phyloP scores from a whole-genome alignment of 164 flowering plant species.

The Dillenia turbinata region DNA sequence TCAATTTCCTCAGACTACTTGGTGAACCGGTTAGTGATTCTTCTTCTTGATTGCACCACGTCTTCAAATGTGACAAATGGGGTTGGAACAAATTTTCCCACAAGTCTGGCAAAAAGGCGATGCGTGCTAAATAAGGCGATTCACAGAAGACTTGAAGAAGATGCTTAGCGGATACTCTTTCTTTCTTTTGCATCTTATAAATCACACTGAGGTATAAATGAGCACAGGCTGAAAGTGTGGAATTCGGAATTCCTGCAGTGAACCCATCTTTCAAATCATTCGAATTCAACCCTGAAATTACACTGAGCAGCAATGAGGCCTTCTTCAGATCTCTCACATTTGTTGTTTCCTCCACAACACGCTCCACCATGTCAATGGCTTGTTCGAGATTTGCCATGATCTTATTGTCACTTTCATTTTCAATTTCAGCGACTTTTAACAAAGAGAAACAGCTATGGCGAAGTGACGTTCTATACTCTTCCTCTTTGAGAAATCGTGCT shows the following conservation, averaged over 20 bases:
- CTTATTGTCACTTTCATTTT: conserved; percentile 33
- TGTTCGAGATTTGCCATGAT: conserved; percentile 47
- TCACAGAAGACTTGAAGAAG: conserved; percentile 68
- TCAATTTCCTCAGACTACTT: conserved; percentile 34
- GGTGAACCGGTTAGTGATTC: conserved; percentile 34
- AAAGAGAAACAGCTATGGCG: conserved; percentile 40
- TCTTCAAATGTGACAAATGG: conserved; percentile 54
- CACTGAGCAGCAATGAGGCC: conserved; percentile 55
- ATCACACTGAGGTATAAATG: conserved; percentile 71
- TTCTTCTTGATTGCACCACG: conserved; percentile 64
- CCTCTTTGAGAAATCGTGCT: conserved; percentile 39
- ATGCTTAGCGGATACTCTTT: conserved; percentile 56
- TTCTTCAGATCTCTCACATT: conserved; percentile 46
- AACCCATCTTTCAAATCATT: conserved; percentile 49
- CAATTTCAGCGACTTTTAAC: conserved; percentile 25
- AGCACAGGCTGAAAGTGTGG: conserved; percentile 66
- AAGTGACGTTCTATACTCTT: conserved; percentile 39
- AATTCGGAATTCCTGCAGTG: conserved; percentile 57
- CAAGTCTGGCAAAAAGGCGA: conserved; percentile 46
- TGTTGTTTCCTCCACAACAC: conserved; percentile 34
- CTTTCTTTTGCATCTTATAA: conserved; percentile 62
- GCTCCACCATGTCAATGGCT: conserved; percentile 54
- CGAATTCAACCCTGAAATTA: conserved; percentile 57
- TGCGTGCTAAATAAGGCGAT: conserved; percentile 61
- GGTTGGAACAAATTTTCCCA: conserved; percentile 66